phyloP scores from a whole-genome alignment of 148 eudicot species.

The Rhododendron molle region DNA sequence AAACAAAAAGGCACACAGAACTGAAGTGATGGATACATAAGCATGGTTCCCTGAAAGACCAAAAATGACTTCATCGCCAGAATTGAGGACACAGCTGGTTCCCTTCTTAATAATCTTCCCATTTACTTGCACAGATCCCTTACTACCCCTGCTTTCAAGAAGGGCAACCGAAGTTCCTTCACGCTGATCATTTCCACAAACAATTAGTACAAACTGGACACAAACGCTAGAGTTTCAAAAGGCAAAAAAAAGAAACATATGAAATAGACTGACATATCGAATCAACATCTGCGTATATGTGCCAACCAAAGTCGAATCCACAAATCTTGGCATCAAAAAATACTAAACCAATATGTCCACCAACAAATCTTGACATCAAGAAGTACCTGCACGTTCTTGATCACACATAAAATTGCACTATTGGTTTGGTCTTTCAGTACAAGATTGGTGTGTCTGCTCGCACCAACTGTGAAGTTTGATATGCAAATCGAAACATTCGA shows the following conservation, averaged over 20 bases:
- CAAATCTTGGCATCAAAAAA: neutral
- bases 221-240: constrained; percentile 17
- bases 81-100: constrained; percentile 47
- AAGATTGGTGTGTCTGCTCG: constrained; percentile 51
- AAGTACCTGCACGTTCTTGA: constrained; percentile 63
- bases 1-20: neutral
- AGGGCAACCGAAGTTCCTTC: constrained; percentile 56
- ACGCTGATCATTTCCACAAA: constrained; percentile 56
- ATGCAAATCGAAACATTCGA: constrained; percentile 36
- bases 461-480: constrained; percentile 55
- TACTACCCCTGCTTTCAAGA: constrained; percentile 81
- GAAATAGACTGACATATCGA: neutral
- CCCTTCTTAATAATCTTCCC: constrained; percentile 65
- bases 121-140: constrained; percentile 78
- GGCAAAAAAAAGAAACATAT: neutral
- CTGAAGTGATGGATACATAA: constrained; percentile 64
- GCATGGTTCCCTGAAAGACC: constrained; percentile 62
- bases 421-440: constrained; percentile 46
- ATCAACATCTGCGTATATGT: neutral
- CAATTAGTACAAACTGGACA: constrained; percentile 38
- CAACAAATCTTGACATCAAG: neutral
- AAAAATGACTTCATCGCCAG: constrained; percentile 84
- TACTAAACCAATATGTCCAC: neutral
- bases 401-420: constrained; percentile 53
- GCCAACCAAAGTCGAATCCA: neutral